phyloP scores from a whole-genome alignment of 192 early-diverging fungal genomes.

The Cetraspora pellucida region DNA sequence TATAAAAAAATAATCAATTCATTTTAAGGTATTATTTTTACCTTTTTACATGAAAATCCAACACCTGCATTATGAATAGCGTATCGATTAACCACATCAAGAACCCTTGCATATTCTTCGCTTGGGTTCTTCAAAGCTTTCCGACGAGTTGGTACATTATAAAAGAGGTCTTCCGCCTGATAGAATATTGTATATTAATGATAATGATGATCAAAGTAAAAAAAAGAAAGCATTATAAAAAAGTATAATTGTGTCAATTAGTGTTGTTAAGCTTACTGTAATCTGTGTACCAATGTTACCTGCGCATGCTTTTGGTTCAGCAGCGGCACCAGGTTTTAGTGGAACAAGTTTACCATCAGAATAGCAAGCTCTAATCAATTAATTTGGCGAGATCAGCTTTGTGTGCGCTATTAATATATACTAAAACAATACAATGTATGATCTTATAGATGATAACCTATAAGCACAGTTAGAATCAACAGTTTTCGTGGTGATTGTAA shows the following conservation, averaged over 20 bases:
- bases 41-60: conserved; percentile 89
- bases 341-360: conserved; percentile 85
- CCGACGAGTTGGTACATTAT: conserved; percentile 84
- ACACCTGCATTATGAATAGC: conserved; percentile 88
- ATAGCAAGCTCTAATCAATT: conserved; percentile 68
- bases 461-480: conserved; percentile 76
- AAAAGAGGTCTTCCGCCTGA: conserved; percentile 93
- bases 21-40: conserved; percentile 35
- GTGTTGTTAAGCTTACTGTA: conserved; percentile 49
- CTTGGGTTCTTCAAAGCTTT: conserved; percentile 81
- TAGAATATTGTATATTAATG: neutral
- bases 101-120: conserved; percentile 90
- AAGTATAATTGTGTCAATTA: neutral
- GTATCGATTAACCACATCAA: conserved; percentile 90
- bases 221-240: neutral
- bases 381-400: neutral
- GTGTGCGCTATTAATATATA: no score
- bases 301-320: conserved; percentile 90
- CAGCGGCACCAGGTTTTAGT: conserved; percentile 66
- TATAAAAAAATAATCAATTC: neutral
- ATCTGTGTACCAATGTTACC: conserved; percentile 96
- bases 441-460: conserved; percentile 42
- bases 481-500: conserved; percentile 83
- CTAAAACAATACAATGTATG: neutral
- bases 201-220: neutral